phyloP scores from a whole-genome alignment of 2,329 filamentous ascomycete species.

The Aspergillus tanneri region DNA sequence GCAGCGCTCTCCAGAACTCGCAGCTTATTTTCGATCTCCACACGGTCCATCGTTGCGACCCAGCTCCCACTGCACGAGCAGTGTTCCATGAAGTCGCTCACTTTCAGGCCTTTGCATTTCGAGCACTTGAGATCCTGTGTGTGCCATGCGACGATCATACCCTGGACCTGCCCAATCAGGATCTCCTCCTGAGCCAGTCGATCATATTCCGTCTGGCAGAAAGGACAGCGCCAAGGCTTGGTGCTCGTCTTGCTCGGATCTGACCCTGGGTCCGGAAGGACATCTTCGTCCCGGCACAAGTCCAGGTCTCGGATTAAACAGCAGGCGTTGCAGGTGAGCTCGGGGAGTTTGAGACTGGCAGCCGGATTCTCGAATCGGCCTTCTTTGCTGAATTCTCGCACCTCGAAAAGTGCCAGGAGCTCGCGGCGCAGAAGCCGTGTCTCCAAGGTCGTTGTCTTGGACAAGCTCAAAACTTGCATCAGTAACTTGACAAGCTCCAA shows the following conservation, averaged over 20 bases:
- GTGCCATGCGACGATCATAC: conserved; percentile 73
- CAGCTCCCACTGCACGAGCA: conserved; percentile 89
- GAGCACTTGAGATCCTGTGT: conserved; percentile 88
- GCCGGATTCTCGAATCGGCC: conserved; percentile 87
- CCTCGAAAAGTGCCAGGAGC: conserved; percentile 82
- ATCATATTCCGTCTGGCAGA: conserved; percentile 74
- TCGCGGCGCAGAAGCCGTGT: conserved; percentile 86
- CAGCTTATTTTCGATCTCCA: conserved; percentile 64
- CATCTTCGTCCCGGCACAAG: conserved; percentile 82
- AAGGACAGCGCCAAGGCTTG: conserved; percentile 70
- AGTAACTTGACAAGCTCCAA: conserved; percentile 89
- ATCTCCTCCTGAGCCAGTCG: conserved; percentile 80
- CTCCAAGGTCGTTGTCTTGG: conserved; percentile 86
- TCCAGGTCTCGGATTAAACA: conserved; percentile 87
- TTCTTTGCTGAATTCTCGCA: conserved; percentile 87
- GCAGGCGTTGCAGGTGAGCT: conserved; percentile 85
- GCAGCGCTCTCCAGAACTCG: conserved; percentile 73
- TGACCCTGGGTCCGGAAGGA: conserved; percentile 58
- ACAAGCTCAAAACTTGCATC: conserved; percentile 87
- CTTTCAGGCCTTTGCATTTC: conserved; percentile 63
- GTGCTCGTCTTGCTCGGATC: conserved; percentile 32
- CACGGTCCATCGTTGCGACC: conserved; percentile 67
- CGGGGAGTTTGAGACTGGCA: conserved; percentile 67
- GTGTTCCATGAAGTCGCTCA: conserved; percentile 96
- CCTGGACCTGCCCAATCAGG: conserved; percentile 74